phyloP scores from a whole-genome alignment of 2,329 filamentous ascomycete species.

The Arthrobotrys conoides region DNA sequence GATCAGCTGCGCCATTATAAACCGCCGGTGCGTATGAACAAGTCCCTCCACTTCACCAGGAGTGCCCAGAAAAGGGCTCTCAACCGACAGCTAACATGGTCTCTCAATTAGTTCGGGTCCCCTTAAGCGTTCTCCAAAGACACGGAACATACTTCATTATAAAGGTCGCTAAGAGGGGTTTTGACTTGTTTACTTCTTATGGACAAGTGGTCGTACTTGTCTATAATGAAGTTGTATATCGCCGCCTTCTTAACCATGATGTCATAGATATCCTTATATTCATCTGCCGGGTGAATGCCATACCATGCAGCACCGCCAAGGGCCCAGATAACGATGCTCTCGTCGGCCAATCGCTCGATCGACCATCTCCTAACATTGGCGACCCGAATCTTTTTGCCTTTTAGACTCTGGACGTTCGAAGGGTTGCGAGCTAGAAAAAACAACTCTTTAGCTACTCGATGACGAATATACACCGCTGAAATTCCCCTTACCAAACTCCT shows the following conservation, averaged over 20 bases:
- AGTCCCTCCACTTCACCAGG: slow-evolving; percentile 32
- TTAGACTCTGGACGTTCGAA: slow-evolving; percentile 18
- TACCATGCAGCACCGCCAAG: slow-evolving; percentile 63
- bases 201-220: slow-evolving; percentile 59
- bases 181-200: slow-evolving; percentile 28
- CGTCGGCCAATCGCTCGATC: slow-evolving; percentile 61
- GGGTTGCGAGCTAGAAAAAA: slow-evolving; percentile 26
- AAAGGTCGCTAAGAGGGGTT: slow-evolving; percentile 38
- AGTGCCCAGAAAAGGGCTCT: slow-evolving; percentile 36
- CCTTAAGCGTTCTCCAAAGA: neutral
- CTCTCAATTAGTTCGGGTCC: neutral
- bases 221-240: slow-evolving; percentile 63
- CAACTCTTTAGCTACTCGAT: neutral
- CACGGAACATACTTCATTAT: slow-evolving; percentile 34
- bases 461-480: neutral
- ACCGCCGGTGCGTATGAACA: slow-evolving; percentile 40
- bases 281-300: slow-evolving; percentile 59
- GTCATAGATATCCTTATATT: slow-evolving; percentile 60
- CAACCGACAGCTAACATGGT: slow-evolving; percentile 28
- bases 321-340: slow-evolving; percentile 63
- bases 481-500: slow-evolving; percentile 43
- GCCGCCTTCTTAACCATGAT: slow-evolving; percentile 62
- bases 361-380: slow-evolving; percentile 61
- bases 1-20: slow-evolving; percentile 56
- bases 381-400: slow-evolving; percentile 42